Base-by-base conservation (phyloP, 2,329 filamentous ascomycete species). In the Diaporthe sp. region DNA sequence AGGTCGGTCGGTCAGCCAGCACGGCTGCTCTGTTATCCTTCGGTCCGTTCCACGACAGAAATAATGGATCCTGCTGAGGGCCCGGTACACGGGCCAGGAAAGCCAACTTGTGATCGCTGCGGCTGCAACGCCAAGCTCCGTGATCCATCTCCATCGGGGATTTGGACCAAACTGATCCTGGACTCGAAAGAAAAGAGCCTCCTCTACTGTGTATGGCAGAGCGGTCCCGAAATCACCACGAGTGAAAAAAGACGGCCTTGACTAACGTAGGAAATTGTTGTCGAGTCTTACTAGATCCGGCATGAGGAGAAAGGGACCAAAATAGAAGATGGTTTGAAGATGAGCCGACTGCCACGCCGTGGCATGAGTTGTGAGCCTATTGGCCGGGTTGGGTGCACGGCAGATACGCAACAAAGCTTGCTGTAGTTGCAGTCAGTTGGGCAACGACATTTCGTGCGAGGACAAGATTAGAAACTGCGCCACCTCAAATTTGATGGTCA, bases 11-110 rank as follows among this genome's bases (percentile, higher is more conserved):
- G 51, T 55, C 55, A 25, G 53, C 49, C 57, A 51, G 58, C 34
- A 42, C 42, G 49, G 49, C 58, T 53, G 62, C 31, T 37, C 28
- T 62, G 15, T 57, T 51, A 58, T 57, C 37, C 42, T 75, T 72
- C 39, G 58, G 68, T 67, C 68, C 58, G 73, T 75, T 65, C 51
- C 73, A 75, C 73, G 67, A 67, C 73, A 75, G 68, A 46, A 71
- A 71, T 37, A 71, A 75, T 75, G 53, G 73, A 61, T 22, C 44
- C 73, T 51, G 55, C 6, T 75, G 55, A 71, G 65, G 55, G 53
- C 65, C 53, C 55, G 17, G 62, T 39, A 75, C 73, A 75, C 73
- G 73, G 67, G 57, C 73, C 62, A 62, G 49, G 37, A 65, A 51
- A 73, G 71, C 71, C 71, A 73, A 44, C 46, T 61, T 65, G 37